Evolutionary conservation across 2,329 filamentous ascomycete genomes (phyloP).

Genomic region (Aspergillus novofumigatus): DNA sequence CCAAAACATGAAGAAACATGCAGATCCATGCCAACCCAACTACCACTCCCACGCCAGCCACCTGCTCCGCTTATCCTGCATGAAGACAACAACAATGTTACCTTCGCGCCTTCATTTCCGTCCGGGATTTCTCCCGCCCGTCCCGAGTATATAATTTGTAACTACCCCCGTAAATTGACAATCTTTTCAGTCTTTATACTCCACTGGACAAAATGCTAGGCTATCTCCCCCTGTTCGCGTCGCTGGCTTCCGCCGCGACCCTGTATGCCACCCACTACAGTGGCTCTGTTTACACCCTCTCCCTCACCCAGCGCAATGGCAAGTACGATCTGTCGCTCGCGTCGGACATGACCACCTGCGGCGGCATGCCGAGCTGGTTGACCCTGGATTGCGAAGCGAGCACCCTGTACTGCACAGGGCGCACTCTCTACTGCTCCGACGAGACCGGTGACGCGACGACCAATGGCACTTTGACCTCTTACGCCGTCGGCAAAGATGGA

Average conservation of each 20-base stretch:
- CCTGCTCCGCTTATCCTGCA: not conserved
- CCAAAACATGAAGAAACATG: not conserved
- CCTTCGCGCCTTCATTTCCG: not conserved
- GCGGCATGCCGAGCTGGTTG: slow-evolving; percentile 35
- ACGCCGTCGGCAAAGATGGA: slow-evolving; percentile 17
- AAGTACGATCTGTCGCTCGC: slow-evolving; percentile 20
- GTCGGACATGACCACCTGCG: slow-evolving; percentile 27
- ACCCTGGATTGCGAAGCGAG: slow-evolving; percentile 23
- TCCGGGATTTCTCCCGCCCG: not conserved
- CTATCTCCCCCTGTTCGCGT: not conserved
- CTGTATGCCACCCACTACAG: slow-evolving; percentile 40
- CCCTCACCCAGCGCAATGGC: slow-evolving; percentile 21
- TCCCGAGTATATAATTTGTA: not conserved
- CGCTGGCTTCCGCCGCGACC: slow-evolving; percentile 9
- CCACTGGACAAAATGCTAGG: not conserved
- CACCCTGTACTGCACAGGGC: not conserved
- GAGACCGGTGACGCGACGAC: slow-evolving; percentile 25
- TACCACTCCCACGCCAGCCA: not conserved
- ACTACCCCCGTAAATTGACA: not conserved
- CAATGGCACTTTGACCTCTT: slow-evolving; percentile 28
- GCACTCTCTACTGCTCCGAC: slow-evolving; percentile 33
- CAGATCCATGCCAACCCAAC: not conserved
- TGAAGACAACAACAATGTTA: not conserved
- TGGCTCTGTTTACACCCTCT: slow-evolving; percentile 32
- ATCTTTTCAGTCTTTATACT: not conserved